These are phyloP conservation scores for Piper betle DNA, from an alignment of 164 flowering plant genomes.

Conservation along the genomic window DNA sequence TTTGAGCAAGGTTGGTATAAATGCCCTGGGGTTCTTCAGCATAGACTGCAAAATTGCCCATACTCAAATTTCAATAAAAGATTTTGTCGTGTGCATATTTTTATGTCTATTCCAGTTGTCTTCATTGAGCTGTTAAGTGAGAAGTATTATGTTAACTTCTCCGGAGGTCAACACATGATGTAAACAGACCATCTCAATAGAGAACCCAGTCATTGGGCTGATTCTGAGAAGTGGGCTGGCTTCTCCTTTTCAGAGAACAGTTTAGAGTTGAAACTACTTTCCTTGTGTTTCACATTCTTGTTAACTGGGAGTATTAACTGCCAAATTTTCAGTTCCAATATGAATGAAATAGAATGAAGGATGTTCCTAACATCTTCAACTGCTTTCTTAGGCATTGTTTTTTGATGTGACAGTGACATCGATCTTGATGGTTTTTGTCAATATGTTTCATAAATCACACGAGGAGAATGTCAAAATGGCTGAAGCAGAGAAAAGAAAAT, in stretches of 20 bases:
- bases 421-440: conserved; percentile 63
- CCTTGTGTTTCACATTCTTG: background rate
- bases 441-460: conserved; percentile 73
- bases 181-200: background rate
- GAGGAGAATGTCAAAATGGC: conserved; percentile 80
- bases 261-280: background rate
- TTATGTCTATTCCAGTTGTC: background rate
- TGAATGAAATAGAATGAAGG: background rate
- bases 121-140: background rate
- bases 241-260: background rate
- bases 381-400: background rate
- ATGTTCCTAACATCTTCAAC: background rate
- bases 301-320: background rate
- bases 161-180: background rate
- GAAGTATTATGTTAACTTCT: background rate
- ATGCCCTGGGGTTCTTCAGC: background rate
- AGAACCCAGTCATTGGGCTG: background rate
- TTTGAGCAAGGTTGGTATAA: conserved; percentile 80
- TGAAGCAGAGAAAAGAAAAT: conserved; percentile 80
- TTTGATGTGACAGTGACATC: conserved; percentile 64
- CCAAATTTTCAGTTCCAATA: background rate
- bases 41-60: background rate
- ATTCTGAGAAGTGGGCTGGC: background rate
- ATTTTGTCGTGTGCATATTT: background rate
- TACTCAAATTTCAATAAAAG: background rate